Base-by-base conservation (phyloP, 2,329 filamentous ascomycete genomes). In the Graphilbum ipis-grandicollis region DNA sequence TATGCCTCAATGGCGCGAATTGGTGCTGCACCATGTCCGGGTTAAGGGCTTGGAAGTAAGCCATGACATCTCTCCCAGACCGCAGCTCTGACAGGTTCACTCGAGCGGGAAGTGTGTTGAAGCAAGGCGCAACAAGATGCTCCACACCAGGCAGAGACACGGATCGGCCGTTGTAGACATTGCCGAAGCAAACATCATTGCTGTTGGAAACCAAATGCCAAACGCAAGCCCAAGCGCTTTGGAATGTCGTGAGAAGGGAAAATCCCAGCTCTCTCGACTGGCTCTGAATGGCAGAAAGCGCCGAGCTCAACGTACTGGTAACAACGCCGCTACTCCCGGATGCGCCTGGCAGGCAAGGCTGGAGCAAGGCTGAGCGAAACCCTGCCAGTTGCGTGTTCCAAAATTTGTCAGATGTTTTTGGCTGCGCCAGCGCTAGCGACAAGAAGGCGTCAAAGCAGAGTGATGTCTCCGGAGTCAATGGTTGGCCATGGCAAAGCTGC, bases 61-160 rank as follows among this genome's bases (percentile, higher is more conserved):
- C 9, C 34, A 44, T 6, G 10, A 85, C 50, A 5, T 75, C 66
- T 1, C 62, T 47, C 39, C 75, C 74, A 14, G 63, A 65, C 1
- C 53, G 58, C 2, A 52, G 52, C 3, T 50, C 50, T 1, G 62
- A 55, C 9, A 80, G 42, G 23, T 71, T 56, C 14, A 73, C 56
- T 19, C 83, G 69, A 2, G 85, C 50, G 0, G 86, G 84, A 12
- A 93, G 56, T 0, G 86, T 93, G 50, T 93, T 94, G 62, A 94
- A 93, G 52, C 84, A 93, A 0, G 86, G 86, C 0, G 82, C 84
- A n/a, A 92, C 70, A 6, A 93, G 66, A 4, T 65, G 61, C 28
- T 86, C 75, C 10, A 88, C 60, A 0, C 67, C 69, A 6, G 78
- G 66, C 3, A 86, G 53, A 0, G 71, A 57, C 9, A 82, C 51